Base-by-base conservation (phyloP, 2,329 filamentous ascomycete genomes). In the Nothopassalora personata region DNA sequence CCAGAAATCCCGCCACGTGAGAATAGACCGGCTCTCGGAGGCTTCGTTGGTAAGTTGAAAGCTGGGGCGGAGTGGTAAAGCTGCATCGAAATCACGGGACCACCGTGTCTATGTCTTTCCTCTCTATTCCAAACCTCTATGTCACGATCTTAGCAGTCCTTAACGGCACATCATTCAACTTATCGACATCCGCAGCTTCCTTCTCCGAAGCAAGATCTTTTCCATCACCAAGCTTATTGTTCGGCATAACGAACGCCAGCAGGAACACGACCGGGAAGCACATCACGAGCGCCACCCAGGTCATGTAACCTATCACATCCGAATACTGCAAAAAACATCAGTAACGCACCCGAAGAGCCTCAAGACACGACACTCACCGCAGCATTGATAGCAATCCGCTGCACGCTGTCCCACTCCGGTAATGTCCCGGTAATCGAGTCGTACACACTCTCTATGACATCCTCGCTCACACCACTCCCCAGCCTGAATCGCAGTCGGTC, bases 381-480 rank as follows among this genome's bases (percentile, higher is more conserved):
- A 30, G 54, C 58, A 62, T 77, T 74, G n/a, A 81, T 70, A 1
- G 79, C 77, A 6, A 60, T 69, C 19, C 78, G 66, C 49, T 79
- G 71, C 4, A 68, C 48, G 0, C 74, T 73, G 0, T 76, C 79
- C 74, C 75, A 77, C 2, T 58, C 68, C 0, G 79, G 77, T 2
- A 77, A 59, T 4, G 67, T 68, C 0, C 71, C 74, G 0, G 75
- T 77, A 54, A 81, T 81, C 0, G 77, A 80, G 61, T 80, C 75
- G 60, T 73, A 80, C 28, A 81, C 65, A 1, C 60, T 60, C 23
- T 77, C 65, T 27, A 81, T 72, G 9, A 72, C 59, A 1, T 64
- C 61, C 11, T 70, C 58, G 2, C 67, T 66, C 1, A 72, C 72
- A 3, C 57, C 58, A 0, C 64, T 53, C 8, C 76, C 76, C 5